Base-by-base conservation (phyloP, 2,329 filamentous ascomycete genomes). In the Lasiodiplodia gonubiensis region DNA sequence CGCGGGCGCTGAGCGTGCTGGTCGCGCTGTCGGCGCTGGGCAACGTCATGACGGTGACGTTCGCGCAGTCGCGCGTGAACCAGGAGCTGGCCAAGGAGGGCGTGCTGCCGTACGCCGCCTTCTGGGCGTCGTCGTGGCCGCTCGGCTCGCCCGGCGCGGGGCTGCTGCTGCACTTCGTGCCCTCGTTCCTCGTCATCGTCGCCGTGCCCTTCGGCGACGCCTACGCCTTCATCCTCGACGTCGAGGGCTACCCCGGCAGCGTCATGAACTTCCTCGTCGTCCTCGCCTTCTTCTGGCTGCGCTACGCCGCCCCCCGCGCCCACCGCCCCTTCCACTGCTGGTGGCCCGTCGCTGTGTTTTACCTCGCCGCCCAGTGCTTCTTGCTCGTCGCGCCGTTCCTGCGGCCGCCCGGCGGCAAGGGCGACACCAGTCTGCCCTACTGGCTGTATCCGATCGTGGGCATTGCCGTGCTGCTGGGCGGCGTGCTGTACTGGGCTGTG, bases 21-120 rank as follows among this genome's bases (percentile, higher is more conserved):
- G 88, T 92, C 39, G 90, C 90, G 0, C 78, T 91, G 27, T 91
- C 88, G 1, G 89, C 89, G 0, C 86, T 84, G 2, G 90, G 90
- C 0, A 92, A 92, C 73, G 89, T 92, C 16, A 89, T 92, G 85
- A 89, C 91, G 0, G 89, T 90, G 2, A 88, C 88, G 0, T 92
- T 92, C 74, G 84, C 33, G 0, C 68, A 90, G 88, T 86, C 89
- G 5, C 86, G 90, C 2, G 78, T 91, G 2, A 92, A 92, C 71
- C 89, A 92, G 73, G 90, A 92, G 74, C 88, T 92, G 65, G 90
- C 90, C 2, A 83, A 89, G 21, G 88, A 91, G 72, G 90, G 90
- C 0, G 88, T 92, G 67, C 81, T 93, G 0, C 90, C 90, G 0
- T 91, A 85, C 67, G 84, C 88, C 0, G 80, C 80, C 7, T 69